Base-by-base conservation (phyloP, 441 rosid species). In the Syzygium syzygioides region DNA sequence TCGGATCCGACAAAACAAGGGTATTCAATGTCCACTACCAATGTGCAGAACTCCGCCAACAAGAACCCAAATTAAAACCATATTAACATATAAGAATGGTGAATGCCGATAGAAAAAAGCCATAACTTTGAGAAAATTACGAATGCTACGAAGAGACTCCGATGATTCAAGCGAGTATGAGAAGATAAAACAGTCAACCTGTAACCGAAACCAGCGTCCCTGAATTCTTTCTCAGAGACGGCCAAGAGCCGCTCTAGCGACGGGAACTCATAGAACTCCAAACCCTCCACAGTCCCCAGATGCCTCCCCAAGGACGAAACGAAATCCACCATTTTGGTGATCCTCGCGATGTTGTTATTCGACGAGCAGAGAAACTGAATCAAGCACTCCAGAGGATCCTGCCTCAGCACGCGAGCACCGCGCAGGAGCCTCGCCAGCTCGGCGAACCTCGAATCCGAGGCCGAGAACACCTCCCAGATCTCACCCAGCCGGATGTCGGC, bases 131-230 rank as follows among this genome's bases (percentile, higher is more conserved):
- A 30, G 57, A 50, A 83, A 59, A 76, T 48, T 32, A 37, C 12
- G 56, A 86, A 48, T 86, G 76, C 55, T 52, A 52, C 85, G 48
- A n/a, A 85, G 88, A 90, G 25, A 88, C 86, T 19, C 85, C 32
- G 2, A 9, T 32, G 32, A 64, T 25, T 62, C 76, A 66, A 88
- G 57, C 68, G n/a, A 83, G 52, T 66, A 32, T 15, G 83, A 41
- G 64, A 30, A 37, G 32, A 56, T 4, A 28, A 37, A 66, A 52
- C 53, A 55, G 62, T 25, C 25, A 15, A 96, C 99, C 99, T 96
- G 93, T 97, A 97, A 79, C 99, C 99, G 90, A 97, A 97, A 86
- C 99, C 99, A 91, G 98, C 96, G 15, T 92, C 93, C 86, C 99
- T 90, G 86, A 96, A 92, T 93, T 96, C 96, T 56, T 87, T 83